Evolutionary conservation across 495 filamentous ascomycete species (phyloP), one percentile per base, ranked within the genome.

Genomic region (Penicillium cataractarum): DNA sequence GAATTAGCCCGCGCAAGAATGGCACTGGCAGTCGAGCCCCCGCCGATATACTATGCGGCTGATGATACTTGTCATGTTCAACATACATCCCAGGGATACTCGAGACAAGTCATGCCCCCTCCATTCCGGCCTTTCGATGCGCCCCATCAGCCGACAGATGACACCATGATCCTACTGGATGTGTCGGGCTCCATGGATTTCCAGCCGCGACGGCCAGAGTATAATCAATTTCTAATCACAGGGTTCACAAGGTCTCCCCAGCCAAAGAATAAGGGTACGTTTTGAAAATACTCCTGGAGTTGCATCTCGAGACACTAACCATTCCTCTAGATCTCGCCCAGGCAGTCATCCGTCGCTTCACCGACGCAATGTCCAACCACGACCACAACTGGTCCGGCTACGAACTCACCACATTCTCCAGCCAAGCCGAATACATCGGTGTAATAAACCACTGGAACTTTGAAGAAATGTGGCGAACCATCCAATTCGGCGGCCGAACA

Each of bases 91-190:
- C 57, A 67, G 17, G 73, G 70, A 13, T 82, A 82, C 60, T 80
- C 77, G 8, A 77, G 71, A 27, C 80, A 82, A 60, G 77, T 81
- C 27, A 74, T 76, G 70, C 71, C 77, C 6, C 35, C 73, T 6
- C 76, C 74, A 21, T 78, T 76, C 49, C 58, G 64, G 55, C 44
- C 75, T 6, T 72, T 67, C 33, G 75, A 80, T 66, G 60, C 61
- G 1, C 74, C 76, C 1, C 72, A 77, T 63, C 24, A 56, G 7
- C 55, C 77, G 6, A 71, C 69, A 6, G 78, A 81, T 51, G 74
- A 82, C 35, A 82, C 77, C 0, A 80, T 81, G 78, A 77, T 82
- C 24, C 55, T 82, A 2, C 53, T 82, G 31, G 80, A 82, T 62
- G 77, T 77, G 12, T 77, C 75, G 56, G 78, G 78, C 10, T 79